A percentile compares a stretch with the other conserved stretches of the same genome.
These are phyloP conservation scores for Malus fusca DNA, from an alignment of 306 rosid genomes.

Conservation along the genomic window DNA sequence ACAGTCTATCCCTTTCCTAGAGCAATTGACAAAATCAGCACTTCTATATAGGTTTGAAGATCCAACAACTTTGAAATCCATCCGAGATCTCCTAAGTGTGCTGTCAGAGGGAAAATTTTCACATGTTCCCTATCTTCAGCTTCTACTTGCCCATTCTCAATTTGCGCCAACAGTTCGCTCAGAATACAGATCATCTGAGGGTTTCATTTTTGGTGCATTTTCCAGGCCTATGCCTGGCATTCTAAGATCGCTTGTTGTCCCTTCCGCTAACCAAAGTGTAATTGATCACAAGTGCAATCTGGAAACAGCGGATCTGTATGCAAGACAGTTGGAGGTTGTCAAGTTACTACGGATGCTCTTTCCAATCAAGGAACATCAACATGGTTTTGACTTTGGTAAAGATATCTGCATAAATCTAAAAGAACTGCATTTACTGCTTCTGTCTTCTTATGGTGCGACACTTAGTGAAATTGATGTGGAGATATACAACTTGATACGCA, in stretches of 20 bases:
- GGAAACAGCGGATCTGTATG: slow-evolving; percentile 21
- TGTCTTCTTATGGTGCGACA: slow-evolving; percentile 68
- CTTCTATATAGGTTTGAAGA: slow-evolving; percentile 71
- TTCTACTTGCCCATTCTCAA: slow-evolving; percentile 80
- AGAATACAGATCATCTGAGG: slow-evolving; percentile 25
- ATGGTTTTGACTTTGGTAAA: slow-evolving; percentile 37
- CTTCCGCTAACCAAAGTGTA: slow-evolving; percentile 30
- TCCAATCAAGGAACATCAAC: slow-evolving; percentile 20
- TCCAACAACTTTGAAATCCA: slow-evolving; percentile 50
- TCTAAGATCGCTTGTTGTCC: slow-evolving; percentile 52
- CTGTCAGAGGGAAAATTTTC: slow-evolving; percentile 53
- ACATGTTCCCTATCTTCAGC: slow-evolving; percentile 49
- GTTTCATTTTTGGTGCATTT: slow-evolving; percentile 45
- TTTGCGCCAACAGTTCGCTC: slow-evolving; percentile 62
- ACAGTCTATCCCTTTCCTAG: slow-evolving; percentile 56
- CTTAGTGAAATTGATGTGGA: slow-evolving; percentile 46
- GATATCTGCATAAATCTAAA: slow-evolving; percentile 46
- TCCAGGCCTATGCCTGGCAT: slow-evolving; percentile 65
- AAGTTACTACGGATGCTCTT: slow-evolving; percentile 54
- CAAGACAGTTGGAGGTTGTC: slow-evolving; percentile 55
- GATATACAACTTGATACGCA: slow-evolving; percentile 52
- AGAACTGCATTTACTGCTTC: slow-evolving; percentile 52
- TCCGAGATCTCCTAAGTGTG: slow-evolving; percentile 38
- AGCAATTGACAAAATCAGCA: slow-evolving; percentile 56
- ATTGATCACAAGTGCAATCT: slow-evolving; percentile 21